phyloP scores from a whole-genome alignment of 2,329 filamentous ascomycete species.

The Nemania diffusa region DNA sequence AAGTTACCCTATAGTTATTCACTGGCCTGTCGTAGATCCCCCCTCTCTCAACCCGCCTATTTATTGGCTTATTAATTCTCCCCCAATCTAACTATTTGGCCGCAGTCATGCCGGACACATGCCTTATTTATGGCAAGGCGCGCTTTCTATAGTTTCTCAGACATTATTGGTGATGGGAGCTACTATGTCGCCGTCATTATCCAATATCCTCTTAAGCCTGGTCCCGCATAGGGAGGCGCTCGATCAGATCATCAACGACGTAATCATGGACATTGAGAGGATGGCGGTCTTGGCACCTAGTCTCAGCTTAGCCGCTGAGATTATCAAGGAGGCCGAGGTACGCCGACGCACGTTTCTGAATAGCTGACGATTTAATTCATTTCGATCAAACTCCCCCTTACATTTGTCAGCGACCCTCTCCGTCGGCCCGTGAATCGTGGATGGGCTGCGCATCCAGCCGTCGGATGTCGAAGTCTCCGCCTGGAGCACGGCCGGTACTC shows the following conservation, averaged over 20 bases:
- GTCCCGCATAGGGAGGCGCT: slow-evolving; percentile 69
- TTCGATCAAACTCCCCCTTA: slow-evolving; percentile 32
- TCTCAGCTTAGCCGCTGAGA: slow-evolving; percentile 78
- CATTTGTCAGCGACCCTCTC: slow-evolving; percentile 27
- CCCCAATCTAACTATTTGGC: slow-evolving; percentile 53
- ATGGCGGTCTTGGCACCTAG: slow-evolving; percentile 81
- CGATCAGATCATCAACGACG: slow-evolving; percentile 80
- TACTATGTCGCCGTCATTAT: slow-evolving; percentile 80
- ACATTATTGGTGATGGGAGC: slow-evolving; percentile 85
- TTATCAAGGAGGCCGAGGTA: slow-evolving; percentile 81
- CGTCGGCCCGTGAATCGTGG: slow-evolving; percentile 23
- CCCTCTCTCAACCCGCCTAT: slow-evolving; percentile 34
- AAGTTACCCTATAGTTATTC: slow-evolving; percentile 52
- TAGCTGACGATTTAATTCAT: slow-evolving; percentile 52
- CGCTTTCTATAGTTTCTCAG: slow-evolving; percentile 84
- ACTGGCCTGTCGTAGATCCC: slow-evolving; percentile 30
- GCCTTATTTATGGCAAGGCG: slow-evolving; percentile 87
- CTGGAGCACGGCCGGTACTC: slow-evolving; percentile 17
- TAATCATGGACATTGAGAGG: slow-evolving; percentile 78
- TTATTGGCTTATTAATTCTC: slow-evolving; percentile 39
- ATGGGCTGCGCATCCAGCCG: slow-evolving; percentile 22
- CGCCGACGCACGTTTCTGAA: slow-evolving; percentile 72
- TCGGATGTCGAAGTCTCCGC: slow-evolving; percentile 23
- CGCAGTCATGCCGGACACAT: slow-evolving; percentile 81
- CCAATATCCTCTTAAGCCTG: slow-evolving; percentile 68